Evolutionary conservation across 345 rosid species (phyloP).

Genomic region (Leavenworthia alabamica): DNA sequence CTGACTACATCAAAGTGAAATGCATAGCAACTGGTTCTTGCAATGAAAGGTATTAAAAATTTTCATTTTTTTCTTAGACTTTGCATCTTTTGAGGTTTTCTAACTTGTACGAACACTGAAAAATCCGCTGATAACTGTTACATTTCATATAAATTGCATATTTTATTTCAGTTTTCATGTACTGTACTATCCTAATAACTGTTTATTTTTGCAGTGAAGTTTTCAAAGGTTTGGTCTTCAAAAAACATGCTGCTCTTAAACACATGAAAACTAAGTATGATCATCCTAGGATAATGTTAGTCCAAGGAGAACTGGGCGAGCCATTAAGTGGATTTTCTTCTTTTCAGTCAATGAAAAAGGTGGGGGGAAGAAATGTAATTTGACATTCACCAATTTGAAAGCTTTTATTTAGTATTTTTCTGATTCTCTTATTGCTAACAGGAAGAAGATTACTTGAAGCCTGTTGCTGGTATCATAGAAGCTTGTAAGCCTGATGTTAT

Average conservation of each 20-base stretch:
- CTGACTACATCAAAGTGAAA: constrained; percentile 73
- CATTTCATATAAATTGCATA: neutral
- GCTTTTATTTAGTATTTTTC: constrained; percentile 2
- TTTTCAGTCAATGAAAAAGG: constrained; percentile 62
- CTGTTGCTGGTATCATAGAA: constrained; percentile 58
- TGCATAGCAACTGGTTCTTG: constrained; percentile 84
- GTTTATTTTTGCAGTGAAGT: constrained; percentile 55
- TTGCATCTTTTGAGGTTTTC: neutral
- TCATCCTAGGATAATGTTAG: constrained; percentile 67
- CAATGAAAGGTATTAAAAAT: constrained; percentile 49
- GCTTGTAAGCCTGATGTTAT: constrained; percentile 63
- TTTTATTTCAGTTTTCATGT: neutral
- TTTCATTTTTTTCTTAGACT: neutral
- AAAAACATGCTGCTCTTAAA: constrained; percentile 94
- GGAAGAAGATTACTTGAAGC: constrained; percentile 55
- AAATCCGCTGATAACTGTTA: neutral
- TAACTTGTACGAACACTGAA: neutral
- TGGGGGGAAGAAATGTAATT: constrained; percentile 18
- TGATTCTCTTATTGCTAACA: constrained; percentile 27
- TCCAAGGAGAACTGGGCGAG: constrained; percentile 67
- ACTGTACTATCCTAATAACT: neutral
- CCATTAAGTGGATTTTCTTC: constrained; percentile 74
- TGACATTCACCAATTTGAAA: neutral
- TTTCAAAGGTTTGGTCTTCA: constrained; percentile 80
- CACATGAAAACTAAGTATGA: constrained; percentile 81